Base-by-base conservation (phyloP, 208 protist species). In the Crithidia fasciculata region DNA sequence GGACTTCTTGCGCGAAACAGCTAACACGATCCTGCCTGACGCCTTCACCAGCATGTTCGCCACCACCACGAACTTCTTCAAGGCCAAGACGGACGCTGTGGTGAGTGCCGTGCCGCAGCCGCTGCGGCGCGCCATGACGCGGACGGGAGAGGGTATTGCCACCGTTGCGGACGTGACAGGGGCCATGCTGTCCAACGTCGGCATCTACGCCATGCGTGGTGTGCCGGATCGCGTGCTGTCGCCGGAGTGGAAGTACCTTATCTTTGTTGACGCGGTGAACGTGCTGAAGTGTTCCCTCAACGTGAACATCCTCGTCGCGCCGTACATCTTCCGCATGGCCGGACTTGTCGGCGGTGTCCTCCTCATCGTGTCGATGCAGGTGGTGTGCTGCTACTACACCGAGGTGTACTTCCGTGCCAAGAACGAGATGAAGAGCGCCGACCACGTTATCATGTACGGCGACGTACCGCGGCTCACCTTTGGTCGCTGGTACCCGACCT, bases 401-500 rank as follows among this genome's bases (percentile, higher is more conserved):
- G 74, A 78, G 49, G 62, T 76, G 28, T 85, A 82, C 74, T 85
- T 81, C 58, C 58, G 44, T 2, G 76, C 74, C 5, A 88, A 88
- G 69, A 36, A 80, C 18, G 73, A 88, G 72, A 54, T 88, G 63
- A 60, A 63, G 52, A 62, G 77, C 9, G 80, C 80, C 16, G 44
- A 55, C 15, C 69, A 79, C 36, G 80, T 85, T 5, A 72, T 83
- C 68, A 81, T 80, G 55, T 88, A 88, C 80, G 73, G 75, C 64
- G 82, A 87, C 49, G 82, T 83, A 15, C 74, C 77, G 10, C 77
- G 82, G 43, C 58, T 83, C 61, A 83, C 78, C 61, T 83, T 73
- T 59, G 82, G 78, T 4, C 28, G 44, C 13, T 84, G 74, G 74
- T 81, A 68, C 45, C 72, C 66, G 16, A 69, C 66, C 18, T 72